Evolutionary conservation across 2,329 filamentous ascomycete genomes (phyloP), one percentile per base, ranked within the genome.

Genomic region (Cercospora berteroae): DNA sequence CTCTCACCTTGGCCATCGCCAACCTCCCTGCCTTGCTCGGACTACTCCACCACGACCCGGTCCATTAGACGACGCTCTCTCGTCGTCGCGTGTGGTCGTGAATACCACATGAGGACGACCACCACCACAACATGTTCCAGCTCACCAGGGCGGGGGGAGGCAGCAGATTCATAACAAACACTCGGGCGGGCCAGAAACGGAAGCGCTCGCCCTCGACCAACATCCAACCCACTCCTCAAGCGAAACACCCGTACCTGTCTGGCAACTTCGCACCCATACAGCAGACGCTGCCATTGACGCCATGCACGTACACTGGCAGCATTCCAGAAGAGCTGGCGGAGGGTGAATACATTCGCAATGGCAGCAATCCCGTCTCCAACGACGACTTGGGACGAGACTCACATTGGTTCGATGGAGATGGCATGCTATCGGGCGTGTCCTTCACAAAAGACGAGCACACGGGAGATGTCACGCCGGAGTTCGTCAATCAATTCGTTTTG

Each of bases 331-430:
- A 91, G 68, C 82, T 92, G 48, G 82, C 83, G 8, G 89, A 88
- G 1, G 89, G 89, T 12, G 85, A 92, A 77, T 92, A 92, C 73
- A 86, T 92, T 29, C 86, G 89, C 16, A 92, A 92, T 74, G 89
- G 90, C 48, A 88, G 86, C 29, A 92, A 91, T 72, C 89, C 89
- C 5, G 81, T 89, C 7, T 83, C 83, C 29, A 88, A 90, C 66
- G 81, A 85, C 23, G 85, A 89, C 63, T 76, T 87, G 2, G 84
- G 83, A 44, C 83, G 88, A 69, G 87, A 90, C 74, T 84, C 87
- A 8, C 89, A 92, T 74, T 91, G 89, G 89, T 92, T 92, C 69
- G 90, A 92, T 71, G 89, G 90, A 33, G 89, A 92, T 75, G 90
- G 89, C 4, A 92, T 92, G 89, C 84, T 92, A 10, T 86, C 86